These are phyloP conservation scores for Kwoniella newhampshirensis DNA, from an alignment of 768 basidiomycete genomes.

Conservation along the genomic window DNA sequence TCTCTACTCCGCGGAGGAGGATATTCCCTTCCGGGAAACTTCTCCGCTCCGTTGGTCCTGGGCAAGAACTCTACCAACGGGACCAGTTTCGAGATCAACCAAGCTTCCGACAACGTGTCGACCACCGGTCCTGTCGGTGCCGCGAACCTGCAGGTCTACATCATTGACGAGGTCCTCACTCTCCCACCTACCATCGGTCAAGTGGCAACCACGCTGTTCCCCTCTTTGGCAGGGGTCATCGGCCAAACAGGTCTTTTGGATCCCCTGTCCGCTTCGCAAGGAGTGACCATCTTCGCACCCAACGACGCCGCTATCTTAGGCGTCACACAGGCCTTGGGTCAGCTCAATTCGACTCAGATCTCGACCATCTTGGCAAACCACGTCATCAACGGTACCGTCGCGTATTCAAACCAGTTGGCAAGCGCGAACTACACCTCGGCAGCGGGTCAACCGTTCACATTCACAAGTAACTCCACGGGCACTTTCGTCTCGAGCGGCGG, in stretches of 20 bases:
- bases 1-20: conserved; percentile 62
- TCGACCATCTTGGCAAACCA: conserved; percentile 62
- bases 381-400: conserved; percentile 68
- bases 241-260: conserved; percentile 53
- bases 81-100: conserved; percentile 58
- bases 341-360: conserved; percentile 59
- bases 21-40: conserved; percentile 63
- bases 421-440: conserved; percentile 59
- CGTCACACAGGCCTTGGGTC: conserved; percentile 50
- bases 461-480: conserved; percentile 62
- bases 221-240: conserved; percentile 54
- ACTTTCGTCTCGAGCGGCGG: conserved; percentile 60
- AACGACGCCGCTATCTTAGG: conserved; percentile 59
- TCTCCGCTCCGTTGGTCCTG: conserved; percentile 41
- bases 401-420: conserved; percentile 62
- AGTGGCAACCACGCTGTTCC: conserved; percentile 57
- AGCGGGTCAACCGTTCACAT: conserved; percentile 61
- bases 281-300: conserved; percentile 71
- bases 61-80: conserved; percentile 47
- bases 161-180: conserved; percentile 55
- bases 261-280: conserved; percentile 56
- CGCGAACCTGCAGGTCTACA: conserved; percentile 49
- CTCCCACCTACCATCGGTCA: conserved; percentile 59
- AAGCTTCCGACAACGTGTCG: conserved; percentile 57
- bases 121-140: conserved; percentile 32